phyloP scores from a whole-genome alignment of 1,284 basidiomycete genomes.

The Tremellales sp. region DNA sequence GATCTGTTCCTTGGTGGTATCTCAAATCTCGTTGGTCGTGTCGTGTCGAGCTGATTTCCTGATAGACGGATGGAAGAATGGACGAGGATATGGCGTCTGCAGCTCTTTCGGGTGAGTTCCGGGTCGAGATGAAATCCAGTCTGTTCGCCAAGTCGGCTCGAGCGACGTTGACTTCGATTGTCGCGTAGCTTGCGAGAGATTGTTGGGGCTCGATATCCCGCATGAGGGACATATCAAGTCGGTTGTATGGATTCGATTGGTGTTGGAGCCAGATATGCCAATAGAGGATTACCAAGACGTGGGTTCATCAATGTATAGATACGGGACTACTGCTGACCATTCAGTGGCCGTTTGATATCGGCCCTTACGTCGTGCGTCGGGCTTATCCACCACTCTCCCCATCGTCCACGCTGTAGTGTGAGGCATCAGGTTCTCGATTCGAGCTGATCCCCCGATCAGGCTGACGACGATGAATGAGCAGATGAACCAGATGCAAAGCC shows the following conservation, averaged over 20 bases:
- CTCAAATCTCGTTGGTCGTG: too few relatives aligned
- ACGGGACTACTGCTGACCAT: background rate
- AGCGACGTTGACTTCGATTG: too few relatives aligned
- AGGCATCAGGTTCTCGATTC: too few relatives aligned
- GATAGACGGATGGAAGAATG: background rate
- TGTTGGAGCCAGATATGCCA: background rate
- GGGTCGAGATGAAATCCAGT: background rate
- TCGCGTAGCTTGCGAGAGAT: background rate
- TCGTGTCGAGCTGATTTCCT: background rate
- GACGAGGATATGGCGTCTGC: background rate
- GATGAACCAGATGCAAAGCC: too few relatives aligned
- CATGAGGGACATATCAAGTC: background rate
- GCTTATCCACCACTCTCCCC: too few relatives aligned
- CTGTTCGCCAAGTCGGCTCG: too few relatives aligned
- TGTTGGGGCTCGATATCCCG: background rate
- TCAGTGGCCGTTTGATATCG: background rate
- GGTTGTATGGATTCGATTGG: background rate
- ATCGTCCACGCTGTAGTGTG: background rate
- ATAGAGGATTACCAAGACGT: background rate
- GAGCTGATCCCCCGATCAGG: background rate
- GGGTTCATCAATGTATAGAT: background rate
- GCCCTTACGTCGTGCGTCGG: background rate
- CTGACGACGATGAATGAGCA: background rate
- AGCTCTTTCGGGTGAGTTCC: background rate
- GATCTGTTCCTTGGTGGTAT: background rate